Conservation (phyloP, 108 stramenopile species). For the Nitzschia sp. region DNA sequence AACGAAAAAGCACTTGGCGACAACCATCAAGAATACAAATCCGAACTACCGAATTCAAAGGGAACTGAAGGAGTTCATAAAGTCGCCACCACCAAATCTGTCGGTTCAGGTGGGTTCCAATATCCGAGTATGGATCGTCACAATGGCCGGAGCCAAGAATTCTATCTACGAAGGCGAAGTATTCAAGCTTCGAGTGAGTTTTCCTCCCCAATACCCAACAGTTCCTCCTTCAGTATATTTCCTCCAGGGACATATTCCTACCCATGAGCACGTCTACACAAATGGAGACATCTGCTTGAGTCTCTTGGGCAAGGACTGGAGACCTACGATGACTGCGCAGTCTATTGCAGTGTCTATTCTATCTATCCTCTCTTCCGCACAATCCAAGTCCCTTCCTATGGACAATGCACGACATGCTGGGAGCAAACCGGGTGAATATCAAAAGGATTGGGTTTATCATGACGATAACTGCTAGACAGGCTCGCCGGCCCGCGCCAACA, state of each 20-base stretch:
- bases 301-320: slow-evolving; percentile 94
- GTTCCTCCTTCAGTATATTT: slow-evolving; percentile 94
- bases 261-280: slow-evolving; percentile 96
- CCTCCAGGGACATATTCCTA: slow-evolving; percentile 60
- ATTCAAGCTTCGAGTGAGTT: slow-evolving; percentile 86
- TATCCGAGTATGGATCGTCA: slow-evolving; percentile 91
- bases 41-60: slow-evolving; percentile 87
- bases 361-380: slow-evolving; percentile 90
- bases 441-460: slow-evolving; percentile 95
- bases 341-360: slow-evolving; percentile 88
- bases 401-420: slow-evolving; percentile 91
- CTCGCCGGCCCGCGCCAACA: too few relatives aligned
- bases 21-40: slow-evolving; percentile 58
- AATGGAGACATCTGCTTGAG: slow-evolving; percentile 97
- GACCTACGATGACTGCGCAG: slow-evolving; percentile 95
- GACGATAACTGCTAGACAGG: slow-evolving; percentile 81
- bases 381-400: slow-evolving; percentile 88
- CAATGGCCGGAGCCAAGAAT: slow-evolving; percentile 78
- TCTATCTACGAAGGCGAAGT: slow-evolving; percentile 92
- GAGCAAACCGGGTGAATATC: slow-evolving; percentile 86
- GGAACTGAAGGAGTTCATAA: slow-evolving; percentile 83
- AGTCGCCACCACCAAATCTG: slow-evolving; percentile 81
- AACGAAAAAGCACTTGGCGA: slow-evolving; percentile 60
- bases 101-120: slow-evolving; percentile 88
- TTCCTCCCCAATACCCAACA: slow-evolving; percentile 89